Base-by-base conservation (phyloP, 108 stramenopile genomes). In the Cylindrotheca closterium region DNA sequence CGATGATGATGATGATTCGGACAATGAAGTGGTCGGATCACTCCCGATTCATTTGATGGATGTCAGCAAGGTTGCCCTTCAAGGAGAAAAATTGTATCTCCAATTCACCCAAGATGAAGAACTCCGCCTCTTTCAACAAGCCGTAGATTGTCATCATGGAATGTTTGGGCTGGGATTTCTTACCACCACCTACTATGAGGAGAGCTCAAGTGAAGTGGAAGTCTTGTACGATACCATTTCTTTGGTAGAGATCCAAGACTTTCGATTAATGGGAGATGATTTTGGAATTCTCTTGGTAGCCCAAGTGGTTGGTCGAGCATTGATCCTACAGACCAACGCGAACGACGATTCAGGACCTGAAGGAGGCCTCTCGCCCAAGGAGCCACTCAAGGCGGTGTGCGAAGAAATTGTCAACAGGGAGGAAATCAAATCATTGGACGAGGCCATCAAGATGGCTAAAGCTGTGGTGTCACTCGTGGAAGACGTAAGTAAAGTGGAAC, bases 81-180 rank as follows among this genome's bases (percentile, higher is more conserved):
- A 25, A 21, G 67, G 67, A n/a, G 57, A 68, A 42, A 58, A 29
- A 28, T 33, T 54, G 51, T 58, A 68, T 32, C 51, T 68, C 26
- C 67, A 68, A 32, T 68, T 57, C 29, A 56, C 30, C 24, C 49
- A 31, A 8, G 32, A 58, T 4, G 57, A 68, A 8, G 67, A 68
- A 28, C 1, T 68, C 18, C 67, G 67, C 4, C 57, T 68, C 27
- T 68, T 58, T 58, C 67, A 68, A 42, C 55, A 48, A 23, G 57
- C 57, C 8, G 25, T 68, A 7, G 67, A 68, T 29, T n/a, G 18
- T 3, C 55, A 68, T 28, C 67, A 68, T 21, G 67, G 67, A 4
- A 58, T 68, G 0, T 68, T 68, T 47, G 67, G 26, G 1, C 30
- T 68, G 8, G 67, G 67, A 26, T 47, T 48, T 12, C 28, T 58